A percentile compares a stretch with the other conserved stretches of the same genome.
phyloP scores from a whole-genome alignment of 139 green algal species.

The Closterium sp. region DNA sequence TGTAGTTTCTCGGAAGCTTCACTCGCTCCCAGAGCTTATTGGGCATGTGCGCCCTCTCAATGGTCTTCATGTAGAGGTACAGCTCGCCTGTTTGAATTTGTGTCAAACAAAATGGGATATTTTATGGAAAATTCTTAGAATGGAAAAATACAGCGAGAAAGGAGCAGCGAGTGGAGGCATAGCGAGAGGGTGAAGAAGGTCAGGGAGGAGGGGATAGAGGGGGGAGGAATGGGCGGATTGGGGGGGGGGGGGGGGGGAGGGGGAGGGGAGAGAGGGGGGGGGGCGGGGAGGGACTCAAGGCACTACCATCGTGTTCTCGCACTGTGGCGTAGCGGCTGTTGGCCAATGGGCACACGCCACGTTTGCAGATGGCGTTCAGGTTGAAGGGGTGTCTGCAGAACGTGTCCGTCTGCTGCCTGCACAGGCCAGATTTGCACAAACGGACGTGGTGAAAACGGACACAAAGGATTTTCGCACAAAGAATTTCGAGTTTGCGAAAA shows the following conservation, averaged over 20 bases:
- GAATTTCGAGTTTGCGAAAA: not conserved
- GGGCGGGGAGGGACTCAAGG: not conserved
- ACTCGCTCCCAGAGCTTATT: conserved; percentile 94
- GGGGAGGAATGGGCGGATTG: no score
- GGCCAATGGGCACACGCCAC: conserved; percentile 88
- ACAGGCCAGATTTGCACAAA: not conserved
- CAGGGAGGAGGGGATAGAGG: no score
- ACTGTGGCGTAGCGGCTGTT: conserved; percentile 86
- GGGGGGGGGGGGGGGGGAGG: not conserved
- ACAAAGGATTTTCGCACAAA: not conserved
- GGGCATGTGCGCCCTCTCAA: conserved; percentile 93
- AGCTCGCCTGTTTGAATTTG: conserved; percentile 45
- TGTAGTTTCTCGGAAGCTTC: conserved; percentile 83
- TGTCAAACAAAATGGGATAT: not conserved
- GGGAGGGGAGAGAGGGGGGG: not conserved
- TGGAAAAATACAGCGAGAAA: no score
- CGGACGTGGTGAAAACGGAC: not conserved
- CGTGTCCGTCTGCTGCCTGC: conserved; percentile 68
- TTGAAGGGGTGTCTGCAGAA: conserved; percentile 99
- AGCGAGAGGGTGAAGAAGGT: no score
- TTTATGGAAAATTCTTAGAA: not conserved
- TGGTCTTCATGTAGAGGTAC: conserved; percentile 97
- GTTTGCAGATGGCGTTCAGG: conserved; percentile 77
- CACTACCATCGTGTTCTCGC: conserved; percentile 50
- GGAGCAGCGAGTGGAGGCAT: no score